Conservation (phyloP, 2,329 filamentous ascomycete genomes). For the Pseudogymnoascus sp. region DNA sequence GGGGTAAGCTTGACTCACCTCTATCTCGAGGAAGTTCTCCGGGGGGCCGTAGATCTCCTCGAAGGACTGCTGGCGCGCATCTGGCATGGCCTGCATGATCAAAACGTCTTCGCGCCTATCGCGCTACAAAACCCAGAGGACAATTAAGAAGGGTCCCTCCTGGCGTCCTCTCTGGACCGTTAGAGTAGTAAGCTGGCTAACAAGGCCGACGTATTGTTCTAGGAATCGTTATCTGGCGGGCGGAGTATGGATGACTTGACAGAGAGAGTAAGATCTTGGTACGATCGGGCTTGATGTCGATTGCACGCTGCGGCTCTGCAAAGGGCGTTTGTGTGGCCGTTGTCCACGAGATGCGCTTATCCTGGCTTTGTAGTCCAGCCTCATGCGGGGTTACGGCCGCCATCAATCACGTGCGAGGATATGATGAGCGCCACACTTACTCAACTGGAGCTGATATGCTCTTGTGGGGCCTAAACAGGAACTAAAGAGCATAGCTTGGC, state of each 20-base stretch:
- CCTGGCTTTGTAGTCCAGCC: not conserved
- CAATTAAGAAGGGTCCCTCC: not conserved
- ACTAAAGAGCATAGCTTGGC: not conserved
- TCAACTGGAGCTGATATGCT: not conserved
- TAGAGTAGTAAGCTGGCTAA: not conserved
- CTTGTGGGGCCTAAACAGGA: not conserved
- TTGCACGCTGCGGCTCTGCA: not conserved
- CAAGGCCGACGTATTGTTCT: not conserved
- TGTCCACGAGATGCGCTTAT: not conserved
- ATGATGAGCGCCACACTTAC: not conserved
- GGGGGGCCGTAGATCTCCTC: slow-evolving; percentile 98
- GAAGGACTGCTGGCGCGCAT: slow-evolving; percentile 84
- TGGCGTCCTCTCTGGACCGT: not conserved
- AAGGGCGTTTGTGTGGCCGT: not conserved
- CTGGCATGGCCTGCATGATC: slow-evolving; percentile 57
- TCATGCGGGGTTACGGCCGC: not conserved
- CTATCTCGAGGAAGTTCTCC: slow-evolving; percentile 98
- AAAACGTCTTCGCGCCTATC: not conserved
- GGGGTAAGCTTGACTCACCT: slow-evolving; percentile 48
- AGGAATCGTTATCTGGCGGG: not conserved
- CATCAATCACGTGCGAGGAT: not conserved
- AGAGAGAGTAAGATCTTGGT: not conserved
- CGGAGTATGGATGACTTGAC: not conserved
- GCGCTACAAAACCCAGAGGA: not conserved
- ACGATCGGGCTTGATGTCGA: not conserved